Percentiles rank a stretch among this genome's conserved stretches.
phyloP scores from a whole-genome alignment of 306 rosid genomes.

The Vigna nakashimae region DNA sequence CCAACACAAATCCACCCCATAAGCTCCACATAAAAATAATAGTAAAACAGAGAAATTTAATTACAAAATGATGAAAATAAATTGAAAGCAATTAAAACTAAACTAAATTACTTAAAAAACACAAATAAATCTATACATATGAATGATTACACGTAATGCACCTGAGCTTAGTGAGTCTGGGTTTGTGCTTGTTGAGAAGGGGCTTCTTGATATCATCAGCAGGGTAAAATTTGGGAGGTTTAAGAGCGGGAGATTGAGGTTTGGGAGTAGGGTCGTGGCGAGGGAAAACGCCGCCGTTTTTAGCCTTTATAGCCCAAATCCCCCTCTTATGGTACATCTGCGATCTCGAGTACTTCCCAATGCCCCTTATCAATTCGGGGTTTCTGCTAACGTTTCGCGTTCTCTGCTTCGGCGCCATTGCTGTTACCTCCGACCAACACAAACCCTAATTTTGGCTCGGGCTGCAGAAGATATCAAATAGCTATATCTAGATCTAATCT shows the following conservation, averaged over 20 bases:
- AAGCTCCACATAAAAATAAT: background rate
- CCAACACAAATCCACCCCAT: background rate
- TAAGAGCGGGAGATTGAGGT: slow-evolving; percentile 50
- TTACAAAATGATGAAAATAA: background rate
- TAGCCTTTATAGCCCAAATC: slow-evolving; percentile 81
- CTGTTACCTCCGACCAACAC: slow-evolving; percentile 20
- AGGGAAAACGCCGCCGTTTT: slow-evolving; percentile 75
- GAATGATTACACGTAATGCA: background rate
- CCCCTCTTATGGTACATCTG: slow-evolving; percentile 80
- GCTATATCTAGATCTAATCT: too few relatives aligned
- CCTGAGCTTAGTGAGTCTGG: slow-evolving; percentile 70
- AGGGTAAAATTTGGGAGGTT: slow-evolving; percentile 67
- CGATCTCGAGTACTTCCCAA: slow-evolving; percentile 69
- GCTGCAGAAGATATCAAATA: too few relatives aligned
- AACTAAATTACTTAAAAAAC: too few relatives aligned
- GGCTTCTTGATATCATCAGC: slow-evolving; percentile 82
- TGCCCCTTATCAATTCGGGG: slow-evolving; percentile 71
- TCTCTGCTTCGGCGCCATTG: slow-evolving; percentile 69
- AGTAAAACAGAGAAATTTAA: background rate
- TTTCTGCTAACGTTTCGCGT: slow-evolving; percentile 53
- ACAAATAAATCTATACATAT: too few relatives aligned
- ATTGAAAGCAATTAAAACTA: background rate
- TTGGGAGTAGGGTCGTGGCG: slow-evolving; percentile 65
- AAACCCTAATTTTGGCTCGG: slow-evolving; percentile 40
- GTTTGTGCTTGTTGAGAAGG: slow-evolving; percentile 65